These are phyloP conservation scores for Calonectria crousiana DNA, from an alignment of 2,329 filamentous ascomycete genomes.

Conservation along the genomic window DNA sequence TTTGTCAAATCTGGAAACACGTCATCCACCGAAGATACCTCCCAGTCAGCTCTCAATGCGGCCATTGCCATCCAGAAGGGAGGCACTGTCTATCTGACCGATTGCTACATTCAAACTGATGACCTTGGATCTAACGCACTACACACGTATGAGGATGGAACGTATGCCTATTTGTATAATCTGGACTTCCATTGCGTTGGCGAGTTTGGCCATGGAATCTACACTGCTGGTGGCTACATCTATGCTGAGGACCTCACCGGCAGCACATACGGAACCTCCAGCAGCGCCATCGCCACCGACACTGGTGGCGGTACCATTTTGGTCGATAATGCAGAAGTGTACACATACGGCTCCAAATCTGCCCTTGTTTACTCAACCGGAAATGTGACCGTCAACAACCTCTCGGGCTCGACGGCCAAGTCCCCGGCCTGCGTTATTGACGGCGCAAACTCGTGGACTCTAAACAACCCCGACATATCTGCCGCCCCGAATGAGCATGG, in stretches of 20 bases:
- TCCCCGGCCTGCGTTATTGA: slow-evolving; percentile 19
- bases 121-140: slow-evolving; percentile 13
- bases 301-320: slow-evolving; percentile 12
- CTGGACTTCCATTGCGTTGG: slow-evolving; percentile 12
- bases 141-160: slow-evolving; percentile 17
- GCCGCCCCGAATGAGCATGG: slow-evolving; percentile 13
- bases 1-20: slow-evolving; percentile 15
- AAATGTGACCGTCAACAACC: slow-evolving; percentile 14
- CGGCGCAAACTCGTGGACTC: slow-evolving; percentile 20
- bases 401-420: neutral
- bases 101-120: slow-evolving; percentile 17
- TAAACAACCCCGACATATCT: slow-evolving; percentile 6
- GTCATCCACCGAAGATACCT: neutral
- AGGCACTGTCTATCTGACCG: slow-evolving; percentile 15
- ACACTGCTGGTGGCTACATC: slow-evolving; percentile 16
- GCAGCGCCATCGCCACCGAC: slow-evolving; percentile 16
- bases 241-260: slow-evolving; percentile 19
- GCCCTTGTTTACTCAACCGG: slow-evolving; percentile 18
- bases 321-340: neutral
- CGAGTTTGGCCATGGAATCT: slow-evolving; percentile 17
- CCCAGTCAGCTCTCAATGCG: slow-evolving; percentile 8
- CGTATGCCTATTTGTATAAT: slow-evolving; percentile 15
- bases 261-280: slow-evolving; percentile 17
- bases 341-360: slow-evolving; percentile 17
- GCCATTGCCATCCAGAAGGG: slow-evolving; percentile 19